phyloP scores from a whole-genome alignment of 2,329 filamentous ascomycete genomes.

The Xylaria sp. region DNA sequence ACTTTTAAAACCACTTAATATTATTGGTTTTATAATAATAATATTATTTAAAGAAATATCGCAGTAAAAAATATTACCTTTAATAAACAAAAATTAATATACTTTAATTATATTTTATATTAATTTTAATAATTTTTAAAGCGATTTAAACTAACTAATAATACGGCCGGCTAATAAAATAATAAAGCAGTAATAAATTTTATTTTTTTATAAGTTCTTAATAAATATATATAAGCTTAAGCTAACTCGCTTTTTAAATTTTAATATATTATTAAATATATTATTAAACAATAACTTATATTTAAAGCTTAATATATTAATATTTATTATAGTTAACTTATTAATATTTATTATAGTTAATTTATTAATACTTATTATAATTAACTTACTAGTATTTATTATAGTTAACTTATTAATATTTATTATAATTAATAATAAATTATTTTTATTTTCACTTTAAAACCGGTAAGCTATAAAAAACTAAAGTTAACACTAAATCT shows the following conservation, averaged over 20 bases:
- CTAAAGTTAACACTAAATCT: too few species aligned
- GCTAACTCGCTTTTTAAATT: not conserved
- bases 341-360: too few species aligned
- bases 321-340: too few species aligned
- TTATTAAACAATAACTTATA: not conserved
- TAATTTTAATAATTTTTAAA: conserved; percentile 31
- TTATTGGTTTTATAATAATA: conserved; percentile 31
- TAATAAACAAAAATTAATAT: conserved; percentile 34
- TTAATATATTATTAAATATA: not conserved
- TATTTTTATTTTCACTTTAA: too few species aligned
- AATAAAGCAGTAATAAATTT: conserved; percentile 23
- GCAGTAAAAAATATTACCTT: conserved; percentile 36
- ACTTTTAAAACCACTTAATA: conserved; percentile 22
- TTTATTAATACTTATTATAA: too few species aligned
- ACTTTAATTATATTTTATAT: conserved; percentile 35
- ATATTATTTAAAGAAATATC: conserved; percentile 39
- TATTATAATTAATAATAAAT: too few species aligned
- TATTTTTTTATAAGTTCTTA: conserved; percentile 12
- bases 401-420: too few species aligned
- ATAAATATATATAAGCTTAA: not conserved
- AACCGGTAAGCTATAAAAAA: too few species aligned
- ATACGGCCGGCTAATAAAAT: conserved; percentile 21
- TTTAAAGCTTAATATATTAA: not conserved
- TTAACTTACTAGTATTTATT: too few species aligned
- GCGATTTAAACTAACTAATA: conserved; percentile 19